These are phyloP conservation scores for Cercospora brassicicola DNA, from an alignment of 2,329 filamentous ascomycete genomes.

Conservation along the genomic window DNA sequence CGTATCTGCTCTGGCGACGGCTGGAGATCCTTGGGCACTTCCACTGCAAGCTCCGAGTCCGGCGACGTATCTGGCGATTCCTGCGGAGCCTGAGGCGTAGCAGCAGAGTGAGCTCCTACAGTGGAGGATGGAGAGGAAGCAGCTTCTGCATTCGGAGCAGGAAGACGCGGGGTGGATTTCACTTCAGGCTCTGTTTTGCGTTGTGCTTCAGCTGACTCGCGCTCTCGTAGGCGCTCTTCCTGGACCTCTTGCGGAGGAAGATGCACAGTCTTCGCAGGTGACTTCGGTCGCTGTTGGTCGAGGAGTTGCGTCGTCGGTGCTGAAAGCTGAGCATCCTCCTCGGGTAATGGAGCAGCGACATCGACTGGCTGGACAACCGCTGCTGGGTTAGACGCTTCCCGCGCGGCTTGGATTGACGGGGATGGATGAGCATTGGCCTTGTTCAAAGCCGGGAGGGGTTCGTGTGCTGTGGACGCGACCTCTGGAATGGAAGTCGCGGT, in stretches of 20 bases:
- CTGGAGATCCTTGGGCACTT: slow-evolving; percentile 36
- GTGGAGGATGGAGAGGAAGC: slow-evolving; percentile 64
- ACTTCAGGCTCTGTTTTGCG: slow-evolving; percentile 43
- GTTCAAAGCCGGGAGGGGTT: neutral
- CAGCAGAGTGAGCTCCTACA: slow-evolving; percentile 66
- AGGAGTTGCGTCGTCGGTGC: slow-evolving; percentile 28
- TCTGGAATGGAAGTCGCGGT: slow-evolving; percentile 14
- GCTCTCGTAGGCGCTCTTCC: slow-evolving; percentile 49
- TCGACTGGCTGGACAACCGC: slow-evolving; percentile 22
- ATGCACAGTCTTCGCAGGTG: slow-evolving; percentile 46
- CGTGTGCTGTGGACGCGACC: slow-evolving; percentile 13
- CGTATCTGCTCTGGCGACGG: slow-evolving; percentile 42
- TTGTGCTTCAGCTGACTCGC: slow-evolving; percentile 41
- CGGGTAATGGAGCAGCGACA: slow-evolving; percentile 31
- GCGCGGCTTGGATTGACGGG: neutral
- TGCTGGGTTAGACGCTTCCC: slow-evolving; percentile 10
- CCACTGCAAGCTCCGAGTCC: slow-evolving; percentile 34
- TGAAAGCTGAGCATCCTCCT: slow-evolving; percentile 33
- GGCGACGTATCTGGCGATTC: slow-evolving; percentile 44
- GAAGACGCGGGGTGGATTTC: slow-evolving; percentile 34
- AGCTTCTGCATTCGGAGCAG: slow-evolving; percentile 27
- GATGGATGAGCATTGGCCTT: neutral
- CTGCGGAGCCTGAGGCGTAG: slow-evolving; percentile 65
- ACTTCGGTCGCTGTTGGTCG: slow-evolving; percentile 27
- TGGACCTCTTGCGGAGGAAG: slow-evolving; percentile 54